Evolutionary conservation across 2,329 filamentous ascomycete species (phyloP), one percentile per base, ranked within the genome.

Genomic region (Podosphaera xanthii): DNA sequence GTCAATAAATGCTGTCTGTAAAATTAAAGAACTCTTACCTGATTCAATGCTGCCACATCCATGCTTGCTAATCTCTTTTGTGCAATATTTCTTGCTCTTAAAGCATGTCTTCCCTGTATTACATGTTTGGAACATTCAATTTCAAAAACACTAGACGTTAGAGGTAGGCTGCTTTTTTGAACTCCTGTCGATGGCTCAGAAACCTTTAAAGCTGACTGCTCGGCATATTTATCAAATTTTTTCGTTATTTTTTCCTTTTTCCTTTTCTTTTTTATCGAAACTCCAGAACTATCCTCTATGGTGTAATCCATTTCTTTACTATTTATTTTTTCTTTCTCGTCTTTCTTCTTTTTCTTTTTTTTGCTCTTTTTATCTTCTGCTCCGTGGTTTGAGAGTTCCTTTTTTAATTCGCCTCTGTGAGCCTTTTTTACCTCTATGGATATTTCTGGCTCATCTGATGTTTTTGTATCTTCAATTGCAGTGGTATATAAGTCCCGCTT

Each of bases 1-100:
- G 36, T 31, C 30, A 31, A 30, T 31, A 9, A 7, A 22, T 10
- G 35, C 35, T 35, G 46, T 4, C 10, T 33, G 36, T 40, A 40
- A 10, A 40, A 10, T 5, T 5, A 6, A 40, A 48, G 35, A 59
- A 61, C 40, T 67, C 74, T 70, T 73, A 90, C 86, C 81, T 96
- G 89, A 70, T 90, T 91, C 67, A 97, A 72, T 12, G 89, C 87
- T 67, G 84, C 82, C 56, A 83, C 78, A 70, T 96, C 86, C 73
- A 88, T 78, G 60, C 89, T 79, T 2, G 90, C 89, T 73, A 84
- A 80, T 66, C 82, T 83, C 75, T 97, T 97, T 66, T 92, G 87
- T 60, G 84, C 84, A 67, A 97, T 95, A 70, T 90, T 87, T 61
- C 87, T 78, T 64, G 86, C 82, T 63, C 91, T 77, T 54, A 90